phyloP scores from a whole-genome alignment of 23 red algal species.

The Gracilaria domingensis region DNA sequence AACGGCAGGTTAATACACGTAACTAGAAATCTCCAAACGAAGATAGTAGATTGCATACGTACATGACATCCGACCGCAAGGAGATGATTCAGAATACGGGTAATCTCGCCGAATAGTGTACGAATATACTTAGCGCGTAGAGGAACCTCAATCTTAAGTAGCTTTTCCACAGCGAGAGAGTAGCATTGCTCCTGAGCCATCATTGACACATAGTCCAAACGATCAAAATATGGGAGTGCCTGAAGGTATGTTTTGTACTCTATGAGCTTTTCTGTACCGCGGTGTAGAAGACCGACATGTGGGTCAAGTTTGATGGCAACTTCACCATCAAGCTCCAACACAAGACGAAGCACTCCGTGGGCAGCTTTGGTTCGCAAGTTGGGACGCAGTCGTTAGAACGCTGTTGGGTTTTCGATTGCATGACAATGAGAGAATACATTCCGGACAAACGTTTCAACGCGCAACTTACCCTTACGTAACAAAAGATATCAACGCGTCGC shows the following conservation, averaged over 20 bases:
- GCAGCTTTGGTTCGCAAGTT: constrained; percentile 58
- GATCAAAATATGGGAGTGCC: constrained; percentile 99
- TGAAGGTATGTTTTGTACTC: constrained; percentile 99
- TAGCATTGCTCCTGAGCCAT: constrained; percentile 99
- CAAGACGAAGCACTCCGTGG: constrained; percentile 97
- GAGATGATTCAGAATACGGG: constrained; percentile 96
- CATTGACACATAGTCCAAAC: constrained; percentile 99
- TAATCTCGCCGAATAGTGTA: constrained; percentile 98
- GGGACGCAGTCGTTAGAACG: not conserved
- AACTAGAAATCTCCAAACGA: not conserved
- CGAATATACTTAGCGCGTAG: constrained; percentile 97
- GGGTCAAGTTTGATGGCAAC: constrained; percentile 92
- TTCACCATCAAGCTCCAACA: constrained; percentile 96
- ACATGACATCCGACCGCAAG: constrained; percentile 96
- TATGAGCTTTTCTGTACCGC: constrained; percentile 99
- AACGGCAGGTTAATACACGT: not conserved
- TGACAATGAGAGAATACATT: not conserved
- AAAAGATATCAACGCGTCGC: not conserved
- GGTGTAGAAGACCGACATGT: constrained; percentile 96
- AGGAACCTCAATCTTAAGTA: constrained; percentile 94
- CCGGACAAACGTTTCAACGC: too few species aligned
- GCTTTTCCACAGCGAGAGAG: constrained; percentile 98
- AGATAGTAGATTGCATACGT: not conserved
- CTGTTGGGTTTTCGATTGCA: not conserved
- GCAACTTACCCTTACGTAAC: constrained; percentile 25